A percentile compares a stretch with the other conserved stretches of the same genome.
These are phyloP conservation scores for Lachancea dasiensis DNA, from an alignment of 805 yeast species.

Conservation along the genomic window DNA sequence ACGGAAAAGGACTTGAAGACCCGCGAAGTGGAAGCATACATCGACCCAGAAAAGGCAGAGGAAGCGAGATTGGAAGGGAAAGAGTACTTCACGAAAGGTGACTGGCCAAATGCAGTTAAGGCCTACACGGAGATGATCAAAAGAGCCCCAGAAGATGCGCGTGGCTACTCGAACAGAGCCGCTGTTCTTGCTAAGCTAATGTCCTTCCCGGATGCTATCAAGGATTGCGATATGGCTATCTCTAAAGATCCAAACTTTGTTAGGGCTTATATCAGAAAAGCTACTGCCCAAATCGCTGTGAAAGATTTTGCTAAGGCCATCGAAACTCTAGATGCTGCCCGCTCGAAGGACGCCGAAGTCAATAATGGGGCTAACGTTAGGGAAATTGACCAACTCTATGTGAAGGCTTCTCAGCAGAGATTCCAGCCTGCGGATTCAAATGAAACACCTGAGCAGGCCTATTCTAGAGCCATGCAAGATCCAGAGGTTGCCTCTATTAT, in stretches of 20 bases:
- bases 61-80: conserved; percentile 92
- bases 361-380: conserved; percentile 52
- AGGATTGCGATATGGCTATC: conserved; percentile 88
- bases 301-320: conserved; percentile 77
- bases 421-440: conserved; percentile 71
- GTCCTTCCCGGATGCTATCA: conserved; percentile 95
- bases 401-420: conserved; percentile 73
- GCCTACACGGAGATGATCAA: conserved; percentile 93
- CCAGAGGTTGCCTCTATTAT: conserved; percentile 89
- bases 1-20: conserved; percentile 82
- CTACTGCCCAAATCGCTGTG: conserved; percentile 87
- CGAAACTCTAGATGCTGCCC: conserved; percentile 75
- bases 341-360: conserved; percentile 61
- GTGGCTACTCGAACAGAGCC: conserved; percentile 97
- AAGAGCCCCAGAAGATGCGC: conserved; percentile 94
- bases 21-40: conserved; percentile 68
- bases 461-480: conserved; percentile 83
- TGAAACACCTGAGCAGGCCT: conserved; percentile 91
- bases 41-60: conserved; percentile 90
- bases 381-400: conserved; percentile 78
- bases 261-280: conserved; percentile 95
- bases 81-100: conserved; percentile 79
- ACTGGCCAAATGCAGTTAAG: conserved; percentile 95
- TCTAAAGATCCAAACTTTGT: conserved; percentile 81
- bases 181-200: conserved; percentile 91